Evolutionary conservation across 371 early-diverging fungal species (phyloP).

Genomic region (Lichtheimia hyalospora): DNA sequence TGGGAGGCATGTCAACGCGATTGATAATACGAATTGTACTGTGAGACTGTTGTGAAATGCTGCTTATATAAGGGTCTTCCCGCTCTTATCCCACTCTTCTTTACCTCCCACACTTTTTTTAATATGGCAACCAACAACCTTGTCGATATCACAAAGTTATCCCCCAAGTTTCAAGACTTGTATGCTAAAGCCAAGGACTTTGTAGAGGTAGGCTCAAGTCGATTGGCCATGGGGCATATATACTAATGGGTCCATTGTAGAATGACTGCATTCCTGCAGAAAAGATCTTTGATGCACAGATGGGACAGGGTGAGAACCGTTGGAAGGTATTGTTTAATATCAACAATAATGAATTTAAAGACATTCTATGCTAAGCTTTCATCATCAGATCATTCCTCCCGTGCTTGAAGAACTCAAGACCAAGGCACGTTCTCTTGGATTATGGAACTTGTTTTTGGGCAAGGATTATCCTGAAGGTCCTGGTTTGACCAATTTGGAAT

Average conservation of each 20-base stretch:
- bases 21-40: neutral
- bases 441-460: slow-evolving; percentile 95
- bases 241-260: slow-evolving; percentile 29
- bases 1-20: too few species aligned
- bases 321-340: slow-evolving; percentile 70
- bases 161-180: slow-evolving; percentile 69
- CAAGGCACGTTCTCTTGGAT: slow-evolving; percentile 85
- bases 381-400: slow-evolving; percentile 66
- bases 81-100: slow-evolving; percentile 4
- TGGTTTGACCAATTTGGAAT: slow-evolving; percentile 92
- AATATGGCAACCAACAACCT: slow-evolving; percentile 46
- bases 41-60: neutral
- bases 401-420: slow-evolving; percentile 86
- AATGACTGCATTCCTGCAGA: slow-evolving; percentile 96
- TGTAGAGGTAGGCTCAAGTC: slow-evolving; percentile 65
- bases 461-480: slow-evolving; percentile 77
- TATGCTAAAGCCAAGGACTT: slow-evolving; percentile 71
- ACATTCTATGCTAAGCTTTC: too few species aligned
- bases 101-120: neutral
- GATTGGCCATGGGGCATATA: neutral
- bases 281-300: slow-evolving; percentile 66
- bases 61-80: neutral
- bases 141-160: slow-evolving; percentile 46
- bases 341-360: too few species aligned
- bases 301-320: slow-evolving; percentile 72